Evolutionary conservation across 805 yeast genomes (phyloP), one percentile per base, ranked within the genome.

Genomic region (Blastobotrys chiropterorum): DNA sequence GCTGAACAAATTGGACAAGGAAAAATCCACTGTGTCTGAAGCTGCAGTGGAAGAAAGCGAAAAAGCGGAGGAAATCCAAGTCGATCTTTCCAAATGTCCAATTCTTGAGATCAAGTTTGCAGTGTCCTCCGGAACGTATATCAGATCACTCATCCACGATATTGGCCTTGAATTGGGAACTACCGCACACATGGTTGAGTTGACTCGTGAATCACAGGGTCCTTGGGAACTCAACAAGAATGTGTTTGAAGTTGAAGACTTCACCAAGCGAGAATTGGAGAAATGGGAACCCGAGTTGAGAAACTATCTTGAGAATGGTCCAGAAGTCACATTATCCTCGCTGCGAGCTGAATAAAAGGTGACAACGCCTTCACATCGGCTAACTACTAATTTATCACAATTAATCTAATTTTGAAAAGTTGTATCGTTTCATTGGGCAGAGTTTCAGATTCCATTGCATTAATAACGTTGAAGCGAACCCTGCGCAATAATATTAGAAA

Each of bases 51-150:
- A 47, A 30, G 56, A 49, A 13, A 38, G 47, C 1, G 54, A 47
- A 1, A 52, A 26, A 2, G 49, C 38, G 0, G 58, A 59, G 17
- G 8, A 20, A 15, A 46, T 54, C 3, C 52, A 50, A 14, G 53
- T 44, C 1, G 48, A 34, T 3, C 14, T 46, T 30, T 38, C 46
- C 38, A 45, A 49, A 13, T 22, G 48, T 7, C 71, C 71, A 1
- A 60, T 85, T 47, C 61, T 92, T 21, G 90, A 85, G 60, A 80
- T 94, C 58, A 78, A 76, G 14, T 80, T 95, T 2, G 77, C 79
- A 38, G 99, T 92, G 0, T 85, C 96, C 1, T 89, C 97, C 0
- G 99, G 99, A 1, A 94, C 98, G 0, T 94, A 94, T 62, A 90
- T 94, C 47, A 77, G 99, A 58, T 85, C 97, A 2, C 71, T 94